Conservation (phyloP, 1,139 yeast species). For the Pichia sp. region DNA sequence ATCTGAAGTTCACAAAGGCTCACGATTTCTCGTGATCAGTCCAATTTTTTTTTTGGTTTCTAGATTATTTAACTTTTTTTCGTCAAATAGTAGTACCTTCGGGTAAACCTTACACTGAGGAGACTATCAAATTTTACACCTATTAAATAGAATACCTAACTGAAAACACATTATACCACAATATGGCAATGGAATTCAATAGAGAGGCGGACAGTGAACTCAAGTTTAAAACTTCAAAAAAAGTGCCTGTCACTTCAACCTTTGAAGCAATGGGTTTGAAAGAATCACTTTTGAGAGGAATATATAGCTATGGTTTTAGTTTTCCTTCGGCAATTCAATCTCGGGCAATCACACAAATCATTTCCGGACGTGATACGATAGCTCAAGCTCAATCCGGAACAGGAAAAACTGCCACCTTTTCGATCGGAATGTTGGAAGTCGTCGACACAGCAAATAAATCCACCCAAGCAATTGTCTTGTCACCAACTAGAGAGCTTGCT, state of each 20-base stretch:
- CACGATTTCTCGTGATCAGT: no score
- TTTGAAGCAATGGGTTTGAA: conserved; percentile 79
- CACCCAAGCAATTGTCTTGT: conserved; percentile 77
- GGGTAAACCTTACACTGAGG: no score
- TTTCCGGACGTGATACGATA: conserved; percentile 84
- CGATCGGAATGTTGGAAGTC: conserved; percentile 84
- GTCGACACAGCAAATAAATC: conserved; percentile 65
- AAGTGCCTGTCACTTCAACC: conserved; percentile 57
- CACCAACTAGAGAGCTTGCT: conserved; percentile 97
- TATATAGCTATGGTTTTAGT: conserved; percentile 88
- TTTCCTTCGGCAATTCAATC: conserved; percentile 94
- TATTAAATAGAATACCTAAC: background rate
- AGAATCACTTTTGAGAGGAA: conserved; percentile 57
- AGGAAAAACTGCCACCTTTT: conserved; percentile 95
- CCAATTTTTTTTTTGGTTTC: no score
- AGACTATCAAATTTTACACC: no score
- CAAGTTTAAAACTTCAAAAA: conserved; percentile 58
- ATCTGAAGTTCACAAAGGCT: no score
- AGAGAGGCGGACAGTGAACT: conserved; percentile 54
- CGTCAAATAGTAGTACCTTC: no score
- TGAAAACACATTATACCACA: background rate
- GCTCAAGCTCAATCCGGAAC: conserved; percentile 99
- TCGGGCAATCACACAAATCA: conserved; percentile 88
- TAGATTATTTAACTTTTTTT: no score
- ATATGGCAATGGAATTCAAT: conserved; percentile 45